Percentiles rank a stretch among this genome's conserved stretches.
Conservation (phyloP, 1,284 basidiomycete species). For the Schizopora paradoxa region DNA sequence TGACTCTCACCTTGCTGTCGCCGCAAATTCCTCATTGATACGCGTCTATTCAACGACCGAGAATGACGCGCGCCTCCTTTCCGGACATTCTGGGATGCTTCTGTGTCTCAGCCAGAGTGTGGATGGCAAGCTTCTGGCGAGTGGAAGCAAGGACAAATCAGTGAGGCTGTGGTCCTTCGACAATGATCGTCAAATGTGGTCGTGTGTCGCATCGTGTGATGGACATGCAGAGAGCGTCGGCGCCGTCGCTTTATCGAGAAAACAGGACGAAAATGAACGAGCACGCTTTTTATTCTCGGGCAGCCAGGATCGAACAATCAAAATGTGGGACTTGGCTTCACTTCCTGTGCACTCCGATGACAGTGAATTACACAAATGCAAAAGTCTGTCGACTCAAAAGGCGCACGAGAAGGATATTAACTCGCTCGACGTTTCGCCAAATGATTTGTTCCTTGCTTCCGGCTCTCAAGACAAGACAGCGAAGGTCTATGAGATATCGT, state of each 20-base stretch:
- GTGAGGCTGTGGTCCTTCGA: constrained; percentile 79
- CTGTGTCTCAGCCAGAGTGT: constrained; percentile 74
- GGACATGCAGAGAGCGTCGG: constrained; percentile 96
- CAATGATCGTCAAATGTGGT: constrained; percentile 50
- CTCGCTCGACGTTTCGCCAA: constrained; percentile 88
- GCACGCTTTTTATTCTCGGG: constrained; percentile 84
- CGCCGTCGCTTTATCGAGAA: constrained; percentile 75
- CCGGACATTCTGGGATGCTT: constrained; percentile 90
- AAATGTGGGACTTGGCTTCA: constrained; percentile 89
- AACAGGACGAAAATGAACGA: constrained; percentile 26
- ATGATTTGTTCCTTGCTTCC: constrained; percentile 85
- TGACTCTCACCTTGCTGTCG: constrained; percentile 82
- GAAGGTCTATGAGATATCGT: constrained; percentile 83
- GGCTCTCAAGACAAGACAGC: constrained; percentile 96
- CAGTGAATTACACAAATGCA: constrained; percentile 44
- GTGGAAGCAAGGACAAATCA: constrained; percentile 89
- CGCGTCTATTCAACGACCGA: constrained; percentile 74
- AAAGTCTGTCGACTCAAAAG: constrained; percentile 83
- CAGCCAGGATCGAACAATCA: constrained; percentile 95
- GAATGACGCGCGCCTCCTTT: constrained; percentile 77
- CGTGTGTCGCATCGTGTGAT: constrained; percentile 83
- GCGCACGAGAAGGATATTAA: constrained; percentile 99
- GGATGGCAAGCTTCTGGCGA: constrained; percentile 72
- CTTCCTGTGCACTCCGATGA: constrained; percentile 23
- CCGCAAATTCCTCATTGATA: constrained; percentile 92